phyloP scores from a whole-genome alignment of 2,329 filamentous ascomycete species.

The Daldinia eschscholtzii region DNA sequence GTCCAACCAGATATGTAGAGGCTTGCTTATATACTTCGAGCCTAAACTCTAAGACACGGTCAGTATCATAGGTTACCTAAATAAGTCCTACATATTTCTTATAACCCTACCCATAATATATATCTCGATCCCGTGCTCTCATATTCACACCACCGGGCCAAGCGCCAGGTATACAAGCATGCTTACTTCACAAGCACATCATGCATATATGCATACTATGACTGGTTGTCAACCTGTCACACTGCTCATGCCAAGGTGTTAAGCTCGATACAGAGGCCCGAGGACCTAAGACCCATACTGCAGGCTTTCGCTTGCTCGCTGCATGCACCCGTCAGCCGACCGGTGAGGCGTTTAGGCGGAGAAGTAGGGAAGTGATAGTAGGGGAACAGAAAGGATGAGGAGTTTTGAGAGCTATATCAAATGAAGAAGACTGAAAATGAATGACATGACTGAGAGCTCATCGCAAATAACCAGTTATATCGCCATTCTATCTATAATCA shows the following conservation, averaged over 20 bases:
- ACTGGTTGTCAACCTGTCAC: neutral
- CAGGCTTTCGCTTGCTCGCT: slow-evolving; percentile 20
- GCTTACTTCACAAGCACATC: neutral
- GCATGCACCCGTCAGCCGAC: slow-evolving; percentile 17
- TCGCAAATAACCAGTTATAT: too few relatives aligned
- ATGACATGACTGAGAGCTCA: too few relatives aligned
- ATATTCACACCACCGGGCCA: neutral
- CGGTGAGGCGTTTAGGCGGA: slow-evolving; percentile 3
- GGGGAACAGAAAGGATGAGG: neutral
- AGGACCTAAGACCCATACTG: slow-evolving; percentile 7
- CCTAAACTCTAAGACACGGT: neutral
- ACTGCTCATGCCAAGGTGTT: slow-evolving; percentile 5
- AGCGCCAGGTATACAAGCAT: neutral
- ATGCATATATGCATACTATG: neutral
- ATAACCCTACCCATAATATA: neutral
- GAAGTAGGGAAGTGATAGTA: neutral
- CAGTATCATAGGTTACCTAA: neutral
- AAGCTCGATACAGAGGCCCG: neutral
- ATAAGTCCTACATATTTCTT: neutral
- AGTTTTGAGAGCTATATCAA: neutral
- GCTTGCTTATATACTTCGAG: neutral
- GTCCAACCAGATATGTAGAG: neutral
- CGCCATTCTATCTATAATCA: too few relatives aligned
- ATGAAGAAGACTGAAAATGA: neutral
- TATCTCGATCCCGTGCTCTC: neutral